Conservation (phyloP, 768 basidiomycete species). For the Kwoniella newhampshirensis region DNA sequence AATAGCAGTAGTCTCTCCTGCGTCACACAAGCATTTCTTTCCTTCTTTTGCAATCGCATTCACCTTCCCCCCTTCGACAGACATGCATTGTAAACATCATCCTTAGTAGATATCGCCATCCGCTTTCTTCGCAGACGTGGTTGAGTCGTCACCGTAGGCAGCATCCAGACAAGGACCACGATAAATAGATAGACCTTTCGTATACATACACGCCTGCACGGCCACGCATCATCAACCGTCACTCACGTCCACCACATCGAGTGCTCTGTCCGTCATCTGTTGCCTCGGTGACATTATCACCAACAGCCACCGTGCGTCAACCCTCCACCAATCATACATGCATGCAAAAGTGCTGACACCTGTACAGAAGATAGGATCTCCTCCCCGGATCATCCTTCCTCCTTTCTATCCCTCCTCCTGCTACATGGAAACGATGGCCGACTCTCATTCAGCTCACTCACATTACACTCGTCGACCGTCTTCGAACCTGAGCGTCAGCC, state of each 20-base stretch:
- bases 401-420: not conserved
- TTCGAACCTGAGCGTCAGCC: conserved; percentile 11
- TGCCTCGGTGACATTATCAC: too few relatives aligned
- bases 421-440: not conserved
- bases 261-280: too few relatives aligned
- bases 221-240: too few relatives aligned
- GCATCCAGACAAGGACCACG: too few relatives aligned
- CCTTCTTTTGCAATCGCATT: conserved; percentile 5
- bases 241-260: too few relatives aligned
- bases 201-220: too few relatives aligned
- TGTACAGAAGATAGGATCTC: not conserved
- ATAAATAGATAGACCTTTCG: too few relatives aligned
- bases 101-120: not conserved
- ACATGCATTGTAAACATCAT: conserved; percentile 6
- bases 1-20: too few relatives aligned
- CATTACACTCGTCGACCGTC: conserved; percentile 27
- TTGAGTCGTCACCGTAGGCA: conserved; percentile 1
- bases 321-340: too few relatives aligned
- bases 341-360: not conserved
- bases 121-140: conserved; percentile 4
- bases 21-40: not conserved
- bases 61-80: not conserved
- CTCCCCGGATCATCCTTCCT: not conserved
- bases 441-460: conserved; percentile 13
- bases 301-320: too few relatives aligned